Evolutionary conservation across 345 rosid genomes (phyloP).

Genomic region (Clausena lansium): DNA sequence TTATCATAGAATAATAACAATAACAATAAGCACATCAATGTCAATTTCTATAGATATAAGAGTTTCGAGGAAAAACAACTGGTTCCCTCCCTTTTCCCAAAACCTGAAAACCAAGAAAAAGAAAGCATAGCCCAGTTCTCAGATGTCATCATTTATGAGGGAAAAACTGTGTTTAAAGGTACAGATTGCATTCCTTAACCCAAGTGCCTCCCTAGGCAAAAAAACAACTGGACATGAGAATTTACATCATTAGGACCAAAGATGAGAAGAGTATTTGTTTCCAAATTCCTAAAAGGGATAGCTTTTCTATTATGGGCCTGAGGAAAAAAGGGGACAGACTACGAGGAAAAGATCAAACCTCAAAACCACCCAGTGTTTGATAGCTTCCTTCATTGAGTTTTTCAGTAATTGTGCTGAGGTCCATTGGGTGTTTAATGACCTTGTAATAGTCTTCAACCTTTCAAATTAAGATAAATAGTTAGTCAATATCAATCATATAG

Average conservation of each 20-base stretch:
- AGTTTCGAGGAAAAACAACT: not conserved
- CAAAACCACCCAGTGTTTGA: slow-evolving; percentile 24
- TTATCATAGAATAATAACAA: not conserved
- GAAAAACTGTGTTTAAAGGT: not conserved
- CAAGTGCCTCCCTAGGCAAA: not conserved
- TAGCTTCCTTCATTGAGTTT: slow-evolving; percentile 30
- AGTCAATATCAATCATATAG: not conserved
- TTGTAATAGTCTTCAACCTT: slow-evolving; percentile 32
- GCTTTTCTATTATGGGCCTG: not conserved
- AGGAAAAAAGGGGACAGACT: not conserved
- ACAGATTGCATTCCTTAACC: not conserved
- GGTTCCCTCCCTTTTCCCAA: not conserved
- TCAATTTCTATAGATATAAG: not conserved
- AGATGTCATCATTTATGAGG: not conserved
- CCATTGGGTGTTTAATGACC: slow-evolving; percentile 37
- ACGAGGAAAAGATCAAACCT: slow-evolving; percentile 25
- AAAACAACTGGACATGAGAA: not conserved
- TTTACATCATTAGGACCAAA: slow-evolving; percentile 6
- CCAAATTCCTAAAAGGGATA: slow-evolving; percentile 4
- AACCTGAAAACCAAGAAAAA: not conserved
- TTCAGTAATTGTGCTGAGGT: slow-evolving; percentile 27
- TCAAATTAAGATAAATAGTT: slow-evolving; percentile 13
- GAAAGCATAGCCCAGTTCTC: not conserved
- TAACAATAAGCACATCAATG: not conserved
- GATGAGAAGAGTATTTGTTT: not conserved